Conservation (phyloP, 768 basidiomycete species). For the Agaricus bisporus region DNA sequence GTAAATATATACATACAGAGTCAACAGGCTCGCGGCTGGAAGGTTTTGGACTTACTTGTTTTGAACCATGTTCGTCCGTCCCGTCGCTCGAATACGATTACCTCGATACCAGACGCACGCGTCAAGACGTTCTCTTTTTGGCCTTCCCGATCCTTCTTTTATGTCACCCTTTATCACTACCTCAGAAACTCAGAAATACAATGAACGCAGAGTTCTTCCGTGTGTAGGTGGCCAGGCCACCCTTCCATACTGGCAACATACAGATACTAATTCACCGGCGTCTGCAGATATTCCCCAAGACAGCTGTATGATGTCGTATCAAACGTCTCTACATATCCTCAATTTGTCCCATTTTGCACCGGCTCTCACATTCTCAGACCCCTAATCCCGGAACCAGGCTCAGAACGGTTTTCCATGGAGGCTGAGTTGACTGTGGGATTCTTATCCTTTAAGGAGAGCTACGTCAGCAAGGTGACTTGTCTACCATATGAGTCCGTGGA, state of each 20-base stretch:
- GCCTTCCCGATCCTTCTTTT: slow-evolving; percentile 43
- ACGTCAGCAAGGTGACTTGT: slow-evolving; percentile 80
- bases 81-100: neutral
- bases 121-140: slow-evolving; percentile 27
- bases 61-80: neutral
- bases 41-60: neutral
- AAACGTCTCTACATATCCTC: slow-evolving; percentile 79
- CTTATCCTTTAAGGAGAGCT: slow-evolving; percentile 80
- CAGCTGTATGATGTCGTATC: slow-evolving; percentile 86
- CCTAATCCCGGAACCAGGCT: slow-evolving; percentile 17
- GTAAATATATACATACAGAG: neutral
- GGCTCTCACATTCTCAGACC: slow-evolving; percentile 53
- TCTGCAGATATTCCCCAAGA: slow-evolving; percentile 60
- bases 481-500: slow-evolving; percentile 72
- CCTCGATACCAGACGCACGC: slow-evolving; percentile 2
- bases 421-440: slow-evolving; percentile 90
- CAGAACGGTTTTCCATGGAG: slow-evolving; percentile 39
- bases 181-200: slow-evolving; percentile 57
- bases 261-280: slow-evolving; percentile 6
- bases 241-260: slow-evolving; percentile 4
- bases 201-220: slow-evolving; percentile 86
- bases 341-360: slow-evolving; percentile 87
- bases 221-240: slow-evolving; percentile 35
- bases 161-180: slow-evolving; percentile 30
- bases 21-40: neutral